Evolutionary conservation across 805 yeast species (phyloP).

Genomic region (Barnettozyma botsteinii): DNA sequence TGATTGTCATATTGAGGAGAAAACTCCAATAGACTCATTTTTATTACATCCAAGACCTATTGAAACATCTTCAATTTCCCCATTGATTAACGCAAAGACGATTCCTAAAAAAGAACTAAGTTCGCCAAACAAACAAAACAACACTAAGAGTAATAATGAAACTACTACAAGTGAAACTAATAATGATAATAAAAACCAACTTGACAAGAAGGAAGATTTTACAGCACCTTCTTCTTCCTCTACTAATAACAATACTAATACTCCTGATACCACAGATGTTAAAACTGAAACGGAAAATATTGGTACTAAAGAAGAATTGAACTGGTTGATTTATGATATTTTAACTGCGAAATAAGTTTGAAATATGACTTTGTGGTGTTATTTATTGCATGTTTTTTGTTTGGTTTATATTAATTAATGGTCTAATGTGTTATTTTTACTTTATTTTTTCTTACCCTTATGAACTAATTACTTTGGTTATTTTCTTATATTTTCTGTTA

Average conservation of each 20-base stretch:
- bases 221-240: no score
- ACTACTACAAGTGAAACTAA: not conserved
- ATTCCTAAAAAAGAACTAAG: not conserved
- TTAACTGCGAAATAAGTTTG: conserved; percentile 13
- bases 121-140: not conserved
- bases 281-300: conserved; percentile 11
- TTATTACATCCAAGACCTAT: conserved; percentile 11
- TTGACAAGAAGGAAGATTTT: not conserved
- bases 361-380: not conserved
- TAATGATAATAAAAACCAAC: not conserved
- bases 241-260: not conserved
- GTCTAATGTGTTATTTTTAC: no score
- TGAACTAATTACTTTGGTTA: no score
- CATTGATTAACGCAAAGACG: not conserved
- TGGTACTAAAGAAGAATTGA: conserved; percentile 62
- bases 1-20: conserved; percentile 33
- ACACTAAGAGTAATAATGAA: not conserved
- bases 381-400: not conserved
- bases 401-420: not conserved
- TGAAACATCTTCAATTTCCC: not conserved
- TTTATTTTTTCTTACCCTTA: no score
- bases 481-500: not conserved
- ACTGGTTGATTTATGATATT: conserved; percentile 66
- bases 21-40: conserved; percentile 20
- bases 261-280: not conserved